Evolutionary conservation across 2,329 filamentous ascomycete species (phyloP), one percentile per base, ranked within the genome.

Genomic region (Ophiostoma quercus): DNA sequence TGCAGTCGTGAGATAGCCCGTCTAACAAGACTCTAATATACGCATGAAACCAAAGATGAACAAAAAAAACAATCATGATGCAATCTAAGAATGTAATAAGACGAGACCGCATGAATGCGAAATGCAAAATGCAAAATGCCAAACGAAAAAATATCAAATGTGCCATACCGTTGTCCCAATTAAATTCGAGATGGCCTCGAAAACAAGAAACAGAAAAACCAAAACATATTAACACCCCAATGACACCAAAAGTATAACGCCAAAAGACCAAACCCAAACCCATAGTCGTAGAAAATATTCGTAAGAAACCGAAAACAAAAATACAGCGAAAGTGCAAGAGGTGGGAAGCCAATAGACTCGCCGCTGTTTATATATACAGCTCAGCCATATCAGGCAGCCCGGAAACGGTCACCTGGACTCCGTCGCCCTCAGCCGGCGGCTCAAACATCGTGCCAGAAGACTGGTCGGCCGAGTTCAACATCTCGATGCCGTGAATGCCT

Each of bases 401-500:
- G 7, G 43, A 16, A 43, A 43, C 57, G 2, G 43, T 62, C 32
- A 34, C 47, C 39, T 60, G 29, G 54, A n/a, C 57, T 47, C 22
- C 67, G 2, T 12, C 25, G 2, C 16, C 19, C 1, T 22, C 43
- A 16, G 25, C 19, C 2, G 37, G 60, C 12, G 62, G 62, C 7
- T 37, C 16, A 22, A 67, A 47, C 5, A 63, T 69, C 14, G 62
- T 65, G n/a, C 47, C 47, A 9, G 70, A 32, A 2, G 43, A 68
- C 11, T 69, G 66, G 16, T 69, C 37, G 16, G 19, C 43, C 12
- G 71, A 70, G 78, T 88, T 85, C 57, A 90, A 79, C 76, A 82
- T 81, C 72, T 86, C 83, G 60, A 90, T 85, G 37, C 87, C 84
- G 37, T 82, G 77, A 5, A 90, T 81, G 62, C 82, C 83, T 22